Evolutionary conservation across 331 rosid species (phyloP).

Genomic region (Cucumis variabilis): DNA sequence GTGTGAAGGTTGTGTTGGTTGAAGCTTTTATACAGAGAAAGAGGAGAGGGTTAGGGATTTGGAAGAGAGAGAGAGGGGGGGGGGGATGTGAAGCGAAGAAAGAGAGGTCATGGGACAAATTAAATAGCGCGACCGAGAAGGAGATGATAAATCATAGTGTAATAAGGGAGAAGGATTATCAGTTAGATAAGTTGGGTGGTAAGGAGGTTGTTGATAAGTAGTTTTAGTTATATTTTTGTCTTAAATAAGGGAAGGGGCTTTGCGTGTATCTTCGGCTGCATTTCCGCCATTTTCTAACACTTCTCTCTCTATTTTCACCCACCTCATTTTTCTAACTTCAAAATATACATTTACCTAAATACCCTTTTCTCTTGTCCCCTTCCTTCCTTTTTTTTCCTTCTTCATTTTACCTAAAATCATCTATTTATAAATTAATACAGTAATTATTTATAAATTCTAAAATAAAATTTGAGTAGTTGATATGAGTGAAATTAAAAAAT

Average conservation of each 20-base stretch:
- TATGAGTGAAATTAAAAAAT: too few relatives aligned
- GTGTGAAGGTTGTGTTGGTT: conserved; percentile 60
- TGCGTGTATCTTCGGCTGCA: conserved; percentile 52
- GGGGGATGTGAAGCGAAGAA: conserved; percentile 73
- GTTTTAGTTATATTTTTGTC: background rate
- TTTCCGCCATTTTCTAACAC: conserved; percentile 38
- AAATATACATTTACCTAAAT: background rate
- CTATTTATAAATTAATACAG: too few relatives aligned
- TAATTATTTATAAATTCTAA: too few relatives aligned
- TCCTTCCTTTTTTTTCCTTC: background rate
- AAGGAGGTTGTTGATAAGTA: fast-evolving
- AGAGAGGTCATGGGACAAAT: conserved; percentile 68
- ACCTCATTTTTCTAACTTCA: conserved; percentile 9
- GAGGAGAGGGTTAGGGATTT: conserved; percentile 78
- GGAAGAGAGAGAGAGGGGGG: conserved; percentile 52
- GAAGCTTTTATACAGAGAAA: conserved; percentile 71
- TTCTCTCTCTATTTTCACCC: conserved; percentile 4
- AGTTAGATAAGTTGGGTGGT: fast-evolving
- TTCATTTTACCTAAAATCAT: too few relatives aligned
- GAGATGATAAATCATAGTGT: conserved; percentile 60
- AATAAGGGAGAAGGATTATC: conserved; percentile 32
- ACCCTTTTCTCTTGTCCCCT: background rate
- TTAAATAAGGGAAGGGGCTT: conserved; percentile 42
- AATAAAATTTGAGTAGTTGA: too few relatives aligned
- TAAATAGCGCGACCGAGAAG: conserved; percentile 78